phyloP scores from a whole-genome alignment of 768 basidiomycete species.

The Stropharia rugosoannulata region DNA sequence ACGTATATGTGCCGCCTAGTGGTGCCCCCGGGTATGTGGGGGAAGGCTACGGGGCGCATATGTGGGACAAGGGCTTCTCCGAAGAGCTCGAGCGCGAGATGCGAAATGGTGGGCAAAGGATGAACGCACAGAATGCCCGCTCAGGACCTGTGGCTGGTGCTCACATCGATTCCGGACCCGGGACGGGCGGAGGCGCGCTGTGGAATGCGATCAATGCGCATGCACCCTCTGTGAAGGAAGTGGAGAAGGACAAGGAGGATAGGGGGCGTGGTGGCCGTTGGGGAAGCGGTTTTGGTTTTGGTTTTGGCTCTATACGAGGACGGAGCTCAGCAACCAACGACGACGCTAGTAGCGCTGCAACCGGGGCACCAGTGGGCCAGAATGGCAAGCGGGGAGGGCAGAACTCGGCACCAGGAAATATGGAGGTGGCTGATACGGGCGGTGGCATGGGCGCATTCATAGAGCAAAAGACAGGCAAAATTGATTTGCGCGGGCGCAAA shows the following conservation, averaged over 20 bases:
- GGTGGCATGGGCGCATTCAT: conserved; percentile 41
- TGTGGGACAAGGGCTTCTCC: conserved; percentile 69
- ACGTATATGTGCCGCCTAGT: conserved; percentile 39
- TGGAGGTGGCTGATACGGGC: background rate
- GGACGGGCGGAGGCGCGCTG: background rate
- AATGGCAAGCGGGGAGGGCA: background rate
- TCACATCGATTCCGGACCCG: background rate
- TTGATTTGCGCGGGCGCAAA: conserved; percentile 55
- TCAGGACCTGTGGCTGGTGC: background rate
- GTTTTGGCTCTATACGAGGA: conserved; percentile 15
- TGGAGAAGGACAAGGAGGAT: background rate
- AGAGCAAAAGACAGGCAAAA: conserved; percentile 47
- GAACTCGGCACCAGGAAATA: background rate
- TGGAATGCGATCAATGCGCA: background rate
- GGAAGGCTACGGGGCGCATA: conserved; percentile 41
- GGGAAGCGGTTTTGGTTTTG: conserved; percentile 19
- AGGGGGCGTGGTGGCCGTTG: conserved; percentile 9
- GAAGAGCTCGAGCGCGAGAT: conserved; percentile 24
- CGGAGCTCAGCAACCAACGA: conserved; percentile 8
- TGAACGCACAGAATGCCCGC: too few species aligned
- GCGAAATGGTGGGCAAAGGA: background rate
- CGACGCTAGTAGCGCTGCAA: conserved; percentile 2
- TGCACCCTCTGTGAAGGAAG: background rate
- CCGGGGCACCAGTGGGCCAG: background rate
- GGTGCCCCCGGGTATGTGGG: conserved; percentile 83